These are phyloP conservation scores for Podospora sp. DNA, from an alignment of 495 filamentous ascomycete genomes.

Conservation along the genomic window DNA sequence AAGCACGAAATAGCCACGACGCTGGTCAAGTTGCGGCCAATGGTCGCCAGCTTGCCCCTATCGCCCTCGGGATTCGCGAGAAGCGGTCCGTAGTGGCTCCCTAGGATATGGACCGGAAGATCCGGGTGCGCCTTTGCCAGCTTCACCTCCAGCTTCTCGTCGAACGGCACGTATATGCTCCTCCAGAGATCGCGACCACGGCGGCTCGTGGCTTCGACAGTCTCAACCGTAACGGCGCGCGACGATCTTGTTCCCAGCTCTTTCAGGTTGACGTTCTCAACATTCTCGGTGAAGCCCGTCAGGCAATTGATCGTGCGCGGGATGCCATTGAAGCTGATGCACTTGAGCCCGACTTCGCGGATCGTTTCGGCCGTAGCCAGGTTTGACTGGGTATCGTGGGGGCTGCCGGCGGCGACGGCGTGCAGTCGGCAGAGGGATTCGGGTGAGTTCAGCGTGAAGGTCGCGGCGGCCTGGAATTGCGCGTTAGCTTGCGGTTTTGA, in stretches of 20 bases:
- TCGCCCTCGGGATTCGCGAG: constrained; percentile 61
- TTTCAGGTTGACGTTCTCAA: constrained; percentile 57
- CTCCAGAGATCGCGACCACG: constrained; percentile 69
- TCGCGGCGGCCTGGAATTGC: constrained; percentile 36
- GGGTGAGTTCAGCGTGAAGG: constrained; percentile 44
- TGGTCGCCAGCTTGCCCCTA: constrained; percentile 41
- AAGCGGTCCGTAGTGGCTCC: constrained; percentile 68
- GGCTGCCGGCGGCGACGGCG: constrained; percentile 48
- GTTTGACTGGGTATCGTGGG: constrained; percentile 26
- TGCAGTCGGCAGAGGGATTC: constrained; percentile 43
- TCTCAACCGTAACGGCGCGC: constrained; percentile 49
- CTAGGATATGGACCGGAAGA: constrained; percentile 74
- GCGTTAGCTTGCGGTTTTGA: neutral
- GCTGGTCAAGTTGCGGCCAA: constrained; percentile 66
- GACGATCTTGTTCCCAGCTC: constrained; percentile 53
- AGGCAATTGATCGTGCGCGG: constrained; percentile 80
- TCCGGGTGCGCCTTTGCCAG: constrained; percentile 73
- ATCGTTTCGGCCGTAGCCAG: constrained; percentile 71
- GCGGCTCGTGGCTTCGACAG: constrained; percentile 52
- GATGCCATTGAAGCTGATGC: constrained; percentile 83
- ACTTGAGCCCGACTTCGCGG: constrained; percentile 79
- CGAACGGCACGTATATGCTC: constrained; percentile 71
- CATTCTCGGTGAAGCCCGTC: constrained; percentile 60
- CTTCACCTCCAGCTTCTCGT: constrained; percentile 65
- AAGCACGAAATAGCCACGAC: constrained; percentile 71